Evolutionary conservation across 2,329 filamentous ascomycete species (phyloP), one percentile per base, ranked within the genome.

Genomic region (Colletotrichum simmondsii): DNA sequence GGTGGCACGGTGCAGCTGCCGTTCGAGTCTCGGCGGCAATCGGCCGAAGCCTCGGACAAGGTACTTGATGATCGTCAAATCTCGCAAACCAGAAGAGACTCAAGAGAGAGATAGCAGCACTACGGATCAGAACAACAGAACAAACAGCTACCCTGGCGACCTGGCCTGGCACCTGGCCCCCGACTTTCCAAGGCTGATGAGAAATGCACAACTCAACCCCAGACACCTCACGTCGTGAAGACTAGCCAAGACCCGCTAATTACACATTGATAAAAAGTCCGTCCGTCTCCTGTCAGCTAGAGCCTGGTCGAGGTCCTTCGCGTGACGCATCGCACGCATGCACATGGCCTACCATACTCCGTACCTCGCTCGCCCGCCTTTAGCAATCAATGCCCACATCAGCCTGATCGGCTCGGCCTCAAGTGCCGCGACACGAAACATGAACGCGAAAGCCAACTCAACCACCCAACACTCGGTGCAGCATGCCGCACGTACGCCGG

Each of bases 391-490:
- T 19, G n/a, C 12, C 30, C 37, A 59, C 42, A 54, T 19, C n/a
- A 42, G 35, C 46, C 26, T 26, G 53, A 61, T 62, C 46, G 62
- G 46, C 66, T 65, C 54, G 46, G 66, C 46, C 19, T 19, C 61
- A 68, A 72, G 49, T 68, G 30, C 59, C 60, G 60, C 32, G 60
- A 71, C 67, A 24, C 66, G 66, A 72, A 72, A 72, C 71, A 58
- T 28, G 71, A 56, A 70, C 60, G 61, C 66, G 60, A 61, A 70
- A 60, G 66, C 60, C 56, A 46, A 68, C 58, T 28, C 24, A 35
- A 56, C 7, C 22, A 35, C 22, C 32, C 52, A 62, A 26, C 42
- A 58, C 58, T 42, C 52, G 64, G 53, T 62, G 37, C 68, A 59
- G 12, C 64, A 42, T 58, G 58, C 49, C 59, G 52, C 65, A 32